Percentiles rank a stretch among this genome's conserved stretches.
These are phyloP conservation scores for Eruca vesicaria DNA, from an alignment of 441 rosid species.

Conservation along the genomic window DNA sequence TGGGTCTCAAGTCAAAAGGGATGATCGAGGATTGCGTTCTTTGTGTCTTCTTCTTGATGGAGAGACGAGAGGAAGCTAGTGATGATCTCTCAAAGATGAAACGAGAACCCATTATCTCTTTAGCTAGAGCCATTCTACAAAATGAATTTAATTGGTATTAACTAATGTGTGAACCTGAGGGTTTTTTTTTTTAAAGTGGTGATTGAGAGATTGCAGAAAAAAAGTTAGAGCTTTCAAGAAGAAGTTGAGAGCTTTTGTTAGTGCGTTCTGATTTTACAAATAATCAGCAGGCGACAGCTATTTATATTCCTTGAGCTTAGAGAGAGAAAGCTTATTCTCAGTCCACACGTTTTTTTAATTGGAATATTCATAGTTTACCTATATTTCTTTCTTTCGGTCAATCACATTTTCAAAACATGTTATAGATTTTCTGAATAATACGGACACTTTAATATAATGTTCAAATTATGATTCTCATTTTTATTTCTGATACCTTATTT, in stretches of 20 bases:
- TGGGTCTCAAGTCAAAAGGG: slow-evolving; percentile 35
- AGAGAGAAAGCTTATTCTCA: background rate
- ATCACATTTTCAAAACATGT: slow-evolving; percentile 3
- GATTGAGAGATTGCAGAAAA: slow-evolving; percentile 2
- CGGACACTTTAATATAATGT: slow-evolving; percentile 6
- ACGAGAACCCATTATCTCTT: slow-evolving; percentile 64
- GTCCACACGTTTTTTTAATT: slow-evolving; percentile 4
- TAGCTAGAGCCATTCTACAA: slow-evolving; percentile 51
- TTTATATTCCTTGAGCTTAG: background rate
- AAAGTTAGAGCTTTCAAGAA: slow-evolving; percentile 10
- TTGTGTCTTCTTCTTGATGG: slow-evolving; percentile 29
- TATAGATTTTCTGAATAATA: background rate
- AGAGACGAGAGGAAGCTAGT: slow-evolving; percentile 36
- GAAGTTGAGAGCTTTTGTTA: slow-evolving; percentile 21
- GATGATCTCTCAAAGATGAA: slow-evolving; percentile 46
- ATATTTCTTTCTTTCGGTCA: slow-evolving; percentile 5
- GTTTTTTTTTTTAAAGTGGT: slow-evolving; percentile 2
- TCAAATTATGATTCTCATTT: background rate
- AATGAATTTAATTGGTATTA: background rate
- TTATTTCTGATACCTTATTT: background rate
- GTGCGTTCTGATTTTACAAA: slow-evolving; percentile 28
- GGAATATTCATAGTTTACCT: slow-evolving; percentile 1
- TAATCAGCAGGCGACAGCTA: background rate
- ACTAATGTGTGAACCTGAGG: background rate
- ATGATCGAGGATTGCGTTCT: slow-evolving; percentile 31